These are phyloP conservation scores for Leptoxyphium fumago DNA, from an alignment of 2,329 filamentous ascomycete genomes.

Conservation along the genomic window DNA sequence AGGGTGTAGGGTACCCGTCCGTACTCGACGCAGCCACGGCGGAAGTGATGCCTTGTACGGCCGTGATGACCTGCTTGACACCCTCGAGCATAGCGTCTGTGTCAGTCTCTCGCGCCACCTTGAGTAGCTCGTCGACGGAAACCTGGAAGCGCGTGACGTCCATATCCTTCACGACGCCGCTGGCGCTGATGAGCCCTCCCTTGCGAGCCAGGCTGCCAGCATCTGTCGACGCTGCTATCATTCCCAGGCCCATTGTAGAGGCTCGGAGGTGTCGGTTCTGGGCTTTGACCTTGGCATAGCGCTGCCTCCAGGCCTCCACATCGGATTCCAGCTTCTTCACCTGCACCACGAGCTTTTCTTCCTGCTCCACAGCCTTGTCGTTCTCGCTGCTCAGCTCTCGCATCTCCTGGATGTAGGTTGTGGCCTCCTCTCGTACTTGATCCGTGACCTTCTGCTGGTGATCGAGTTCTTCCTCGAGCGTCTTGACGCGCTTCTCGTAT, in stretches of 20 bases:
- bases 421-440: constrained; percentile 72
- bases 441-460: constrained; percentile 74
- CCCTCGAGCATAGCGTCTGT: constrained; percentile 63
- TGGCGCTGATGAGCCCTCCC: constrained; percentile 40
- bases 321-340: constrained; percentile 68
- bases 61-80: constrained; percentile 74
- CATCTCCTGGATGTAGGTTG: constrained; percentile 80
- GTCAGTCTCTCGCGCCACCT: constrained; percentile 57
- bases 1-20: constrained; percentile 18
- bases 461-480: constrained; percentile 48
- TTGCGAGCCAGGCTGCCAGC: constrained; percentile 53
- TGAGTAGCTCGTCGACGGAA: constrained; percentile 78
- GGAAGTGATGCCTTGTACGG: constrained; percentile 70
- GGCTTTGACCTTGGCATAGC: constrained; percentile 77
- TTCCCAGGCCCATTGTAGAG: constrained; percentile 62
- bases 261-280: constrained; percentile 70
- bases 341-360: constrained; percentile 61
- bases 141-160: constrained; percentile 94
- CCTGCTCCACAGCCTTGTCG: constrained; percentile 62
- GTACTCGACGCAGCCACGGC: constrained; percentile 41
- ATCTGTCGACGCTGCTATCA: constrained; percentile 33
- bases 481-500: constrained; percentile 43
- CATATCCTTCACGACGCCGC: constrained; percentile 75
- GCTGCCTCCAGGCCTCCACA: constrained; percentile 76
- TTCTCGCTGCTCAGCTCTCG: constrained; percentile 68